Evolutionary conservation across 805 yeast genomes (phyloP).

Genomic region (Wilhelminamyces savonicus): DNA sequence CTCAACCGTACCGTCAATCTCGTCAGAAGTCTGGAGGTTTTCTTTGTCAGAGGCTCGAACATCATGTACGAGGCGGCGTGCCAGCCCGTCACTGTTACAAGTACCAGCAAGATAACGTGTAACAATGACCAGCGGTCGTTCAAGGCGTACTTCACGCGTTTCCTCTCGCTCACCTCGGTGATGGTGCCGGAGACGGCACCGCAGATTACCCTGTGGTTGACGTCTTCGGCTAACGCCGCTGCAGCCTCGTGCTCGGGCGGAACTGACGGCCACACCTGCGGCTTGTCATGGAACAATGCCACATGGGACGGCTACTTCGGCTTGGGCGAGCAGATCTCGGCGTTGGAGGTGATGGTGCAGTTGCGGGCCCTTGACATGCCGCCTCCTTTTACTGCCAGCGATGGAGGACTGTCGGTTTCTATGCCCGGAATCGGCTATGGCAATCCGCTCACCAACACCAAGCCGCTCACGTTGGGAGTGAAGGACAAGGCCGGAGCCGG

Average conservation of each 20-base stretch:
- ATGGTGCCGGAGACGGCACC: constrained; percentile 57
- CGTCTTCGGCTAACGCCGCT: constrained; percentile 26
- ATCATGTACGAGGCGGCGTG: constrained; percentile 83
- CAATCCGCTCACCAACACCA: constrained; percentile 1
- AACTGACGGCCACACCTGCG: constrained; percentile 14
- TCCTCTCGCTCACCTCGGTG: constrained; percentile 66
- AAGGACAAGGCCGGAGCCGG: constrained; percentile 74
- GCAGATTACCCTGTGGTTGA: constrained; percentile 39
- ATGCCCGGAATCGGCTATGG: constrained; percentile 29
- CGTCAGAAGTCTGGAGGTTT: constrained; percentile 48
- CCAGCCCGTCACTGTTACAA: constrained; percentile 48
- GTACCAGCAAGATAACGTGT: no score
- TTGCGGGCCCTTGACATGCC: constrained; percentile 17
- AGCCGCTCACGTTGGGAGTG: background rate
- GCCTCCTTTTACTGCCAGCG: constrained; percentile 26
- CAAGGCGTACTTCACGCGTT: constrained; percentile 75
- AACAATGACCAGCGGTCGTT: constrained; percentile 88
- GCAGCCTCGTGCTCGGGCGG: constrained; percentile 13
- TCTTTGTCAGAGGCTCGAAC: constrained; percentile 41
- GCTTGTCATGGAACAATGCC: constrained; percentile 13
- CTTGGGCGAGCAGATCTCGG: constrained; percentile 15
- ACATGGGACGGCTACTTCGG: constrained; percentile 13
- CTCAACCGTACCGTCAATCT: constrained; percentile 49
- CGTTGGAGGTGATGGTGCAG: constrained; percentile 13
- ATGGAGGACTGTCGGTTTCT: constrained; percentile 31